phyloP scores from a whole-genome alignment of 306 rosid genomes.

The Cicer judaicum region DNA sequence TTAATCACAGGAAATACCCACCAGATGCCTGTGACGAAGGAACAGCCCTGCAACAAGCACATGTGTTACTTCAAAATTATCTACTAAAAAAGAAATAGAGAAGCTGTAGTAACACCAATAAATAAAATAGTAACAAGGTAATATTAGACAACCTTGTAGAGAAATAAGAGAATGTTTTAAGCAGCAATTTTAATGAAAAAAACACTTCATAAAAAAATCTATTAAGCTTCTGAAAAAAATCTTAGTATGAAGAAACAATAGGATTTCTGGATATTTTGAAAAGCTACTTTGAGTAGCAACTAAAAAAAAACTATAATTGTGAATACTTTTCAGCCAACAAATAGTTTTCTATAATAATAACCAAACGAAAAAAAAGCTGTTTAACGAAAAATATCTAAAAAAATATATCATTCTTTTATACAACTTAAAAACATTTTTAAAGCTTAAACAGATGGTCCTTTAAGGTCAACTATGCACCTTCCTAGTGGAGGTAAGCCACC shows the following conservation, averaged over 20 bases:
- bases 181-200: background rate
- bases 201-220: background rate
- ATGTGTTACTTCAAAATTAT: slow-evolving; percentile 27
- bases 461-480: slow-evolving; percentile 62
- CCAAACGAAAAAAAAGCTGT: background rate
- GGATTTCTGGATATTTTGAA: slow-evolving; percentile 10
- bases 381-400: background rate
- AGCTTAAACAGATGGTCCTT: slow-evolving; percentile 1
- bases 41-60: slow-evolving; percentile 69
- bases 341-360: background rate
- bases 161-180: slow-evolving; percentile 5
- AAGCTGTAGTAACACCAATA: background rate
- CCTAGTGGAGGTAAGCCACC: slow-evolving; percentile 97
- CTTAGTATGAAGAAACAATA: background rate
- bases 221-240: background rate
- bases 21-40: slow-evolving; percentile 88
- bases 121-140: background rate
- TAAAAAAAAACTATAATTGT: background rate
- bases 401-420: background rate
- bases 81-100: slow-evolving; percentile 23
- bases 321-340: background rate
- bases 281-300: background rate
- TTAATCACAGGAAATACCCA: slow-evolving; percentile 54
- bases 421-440: background rate
- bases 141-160: slow-evolving; percentile 21